phyloP scores from a whole-genome alignment of 2,329 filamentous ascomycete species.

The Aspergillus carbonarius region DNA sequence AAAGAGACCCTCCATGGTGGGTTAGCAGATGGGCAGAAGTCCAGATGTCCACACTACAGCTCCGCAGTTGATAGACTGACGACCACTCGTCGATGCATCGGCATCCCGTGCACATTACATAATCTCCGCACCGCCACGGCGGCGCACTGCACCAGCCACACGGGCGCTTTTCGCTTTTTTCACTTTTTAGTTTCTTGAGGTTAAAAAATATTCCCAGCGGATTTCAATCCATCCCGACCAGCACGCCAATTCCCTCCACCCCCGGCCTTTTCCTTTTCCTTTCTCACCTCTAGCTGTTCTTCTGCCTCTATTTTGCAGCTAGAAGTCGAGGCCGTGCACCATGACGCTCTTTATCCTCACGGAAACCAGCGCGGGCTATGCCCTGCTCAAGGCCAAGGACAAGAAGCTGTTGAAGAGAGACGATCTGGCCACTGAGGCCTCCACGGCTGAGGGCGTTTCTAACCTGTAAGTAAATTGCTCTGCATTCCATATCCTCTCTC shows the following conservation, averaged over 20 bases:
- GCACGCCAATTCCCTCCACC: slow-evolving; percentile 24
- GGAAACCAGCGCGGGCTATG: slow-evolving; percentile 95
- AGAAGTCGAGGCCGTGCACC: slow-evolving; percentile 40
- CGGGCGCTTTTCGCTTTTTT: slow-evolving; percentile 29
- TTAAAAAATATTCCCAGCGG: slow-evolving; percentile 38
- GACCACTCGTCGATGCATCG: slow-evolving; percentile 9
- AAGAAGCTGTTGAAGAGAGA: slow-evolving; percentile 95
- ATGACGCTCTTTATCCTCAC: slow-evolving; percentile 93
- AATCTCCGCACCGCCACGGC: slow-evolving; percentile 16
- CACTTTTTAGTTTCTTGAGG: slow-evolving; percentile 32
- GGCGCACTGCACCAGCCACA: slow-evolving; percentile 27
- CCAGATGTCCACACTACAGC: slow-evolving; percentile 16
- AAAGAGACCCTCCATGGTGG: slow-evolving; percentile 80
- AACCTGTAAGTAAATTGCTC: slow-evolving; percentile 65
- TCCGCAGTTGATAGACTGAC: slow-evolving; percentile 1
- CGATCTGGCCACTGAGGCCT: slow-evolving; percentile 71
- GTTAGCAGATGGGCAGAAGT: slow-evolving; percentile 19
- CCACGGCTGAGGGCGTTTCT: slow-evolving; percentile 79
- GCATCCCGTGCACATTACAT: slow-evolving; percentile 10
- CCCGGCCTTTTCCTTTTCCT: slow-evolving; percentile 21
- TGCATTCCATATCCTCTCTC: not conserved
- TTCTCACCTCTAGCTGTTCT: slow-evolving; percentile 23
- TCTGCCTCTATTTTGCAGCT: slow-evolving; percentile 22
- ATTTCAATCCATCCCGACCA: slow-evolving; percentile 20
- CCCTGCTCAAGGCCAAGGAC: slow-evolving; percentile 96